Conservation (phyloP, 2,329 filamentous ascomycete species). For the Clonostachys solani region DNA sequence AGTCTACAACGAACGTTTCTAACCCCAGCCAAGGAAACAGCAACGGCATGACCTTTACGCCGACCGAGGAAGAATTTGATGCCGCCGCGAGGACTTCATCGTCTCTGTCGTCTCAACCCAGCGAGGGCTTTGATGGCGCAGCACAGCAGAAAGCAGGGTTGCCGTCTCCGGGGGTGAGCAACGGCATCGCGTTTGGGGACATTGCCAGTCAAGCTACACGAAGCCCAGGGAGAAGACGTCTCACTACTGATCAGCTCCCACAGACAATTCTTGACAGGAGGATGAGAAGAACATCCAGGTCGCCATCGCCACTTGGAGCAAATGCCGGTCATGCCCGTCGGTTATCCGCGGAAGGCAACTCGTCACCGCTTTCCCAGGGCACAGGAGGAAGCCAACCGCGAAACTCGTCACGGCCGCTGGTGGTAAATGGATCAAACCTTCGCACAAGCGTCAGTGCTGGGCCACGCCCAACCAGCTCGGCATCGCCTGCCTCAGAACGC, state of each 20-base stretch:
- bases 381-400: slow-evolving; percentile 20
- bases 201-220: slow-evolving; percentile 25
- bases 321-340: too few relatives aligned
- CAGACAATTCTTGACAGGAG: slow-evolving; percentile 49
- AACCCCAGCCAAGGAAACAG: slow-evolving; percentile 29
- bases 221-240: slow-evolving; percentile 33
- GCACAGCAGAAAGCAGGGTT: slow-evolving; percentile 11
- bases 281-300: slow-evolving; percentile 49
- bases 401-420: slow-evolving; percentile 36
- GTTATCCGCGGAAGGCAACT: too few relatives aligned
- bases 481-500: slow-evolving; percentile 13
- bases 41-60: slow-evolving; percentile 48
- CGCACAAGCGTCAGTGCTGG: slow-evolving; percentile 21
- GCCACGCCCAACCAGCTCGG: slow-evolving; percentile 5
- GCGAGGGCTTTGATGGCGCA: slow-evolving; percentile 9
- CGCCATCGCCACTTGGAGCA: slow-evolving; percentile 47
- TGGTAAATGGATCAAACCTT: slow-evolving; percentile 45
- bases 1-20: slow-evolving; percentile 28
- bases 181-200: slow-evolving; percentile 43
- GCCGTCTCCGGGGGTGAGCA: slow-evolving; percentile 13
- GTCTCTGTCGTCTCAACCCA: slow-evolving; percentile 35
- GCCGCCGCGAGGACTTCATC: slow-evolving; percentile 29
- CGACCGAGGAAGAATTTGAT: slow-evolving; percentile 49
- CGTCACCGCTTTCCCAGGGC: too few relatives aligned
- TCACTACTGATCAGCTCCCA: slow-evolving; percentile 50